phyloP scores from a whole-genome alignment of 75 land plant genomes.

The Isoetes taiwanensis region DNA sequence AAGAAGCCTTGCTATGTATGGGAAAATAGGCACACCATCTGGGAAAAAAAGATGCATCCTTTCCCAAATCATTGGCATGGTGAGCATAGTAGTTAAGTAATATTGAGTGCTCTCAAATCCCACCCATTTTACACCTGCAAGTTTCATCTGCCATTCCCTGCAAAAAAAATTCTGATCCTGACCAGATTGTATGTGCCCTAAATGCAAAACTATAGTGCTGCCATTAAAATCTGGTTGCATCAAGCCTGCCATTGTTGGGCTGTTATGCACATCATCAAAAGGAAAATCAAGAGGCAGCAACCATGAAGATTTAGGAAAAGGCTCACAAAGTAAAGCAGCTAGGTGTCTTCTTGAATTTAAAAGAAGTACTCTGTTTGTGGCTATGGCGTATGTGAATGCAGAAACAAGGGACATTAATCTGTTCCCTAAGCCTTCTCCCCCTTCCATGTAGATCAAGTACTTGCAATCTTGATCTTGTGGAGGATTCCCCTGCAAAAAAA shows the following conservation, averaged over 20 bases:
- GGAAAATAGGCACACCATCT: too few relatives aligned
- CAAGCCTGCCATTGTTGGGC: not conserved
- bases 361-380: slow-evolving; percentile 16
- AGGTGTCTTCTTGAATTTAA: slow-evolving; percentile 12
- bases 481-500: too few relatives aligned
- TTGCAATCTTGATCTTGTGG: too few relatives aligned
- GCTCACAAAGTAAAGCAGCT: slow-evolving; percentile 13
- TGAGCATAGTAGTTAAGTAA: too few relatives aligned
- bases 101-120: too few relatives aligned
- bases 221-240: slow-evolving; percentile 3
- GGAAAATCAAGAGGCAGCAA: slow-evolving; percentile 20
- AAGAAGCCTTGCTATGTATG: slow-evolving; percentile 4
- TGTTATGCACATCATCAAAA: not conserved
- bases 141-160: too few relatives aligned
- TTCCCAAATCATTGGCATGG: too few relatives aligned
- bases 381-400: slow-evolving; percentile 13
- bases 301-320: slow-evolving; percentile 19
- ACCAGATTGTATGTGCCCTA: slow-evolving; percentile 11
- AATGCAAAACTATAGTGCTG: slow-evolving; percentile 5
- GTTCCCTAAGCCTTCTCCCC: slow-evolving; percentile 10
- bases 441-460: slow-evolving; percentile 17
- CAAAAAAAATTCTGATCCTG: slow-evolving; percentile 20
- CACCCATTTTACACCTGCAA: too few relatives aligned
- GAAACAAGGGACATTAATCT: slow-evolving; percentile 14
- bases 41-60: too few relatives aligned